A percentile compares a stretch with the other conserved stretches of the same genome.
phyloP scores from a whole-genome alignment of 2,329 filamentous ascomycete genomes.

The Aureobasidium musti region DNA sequence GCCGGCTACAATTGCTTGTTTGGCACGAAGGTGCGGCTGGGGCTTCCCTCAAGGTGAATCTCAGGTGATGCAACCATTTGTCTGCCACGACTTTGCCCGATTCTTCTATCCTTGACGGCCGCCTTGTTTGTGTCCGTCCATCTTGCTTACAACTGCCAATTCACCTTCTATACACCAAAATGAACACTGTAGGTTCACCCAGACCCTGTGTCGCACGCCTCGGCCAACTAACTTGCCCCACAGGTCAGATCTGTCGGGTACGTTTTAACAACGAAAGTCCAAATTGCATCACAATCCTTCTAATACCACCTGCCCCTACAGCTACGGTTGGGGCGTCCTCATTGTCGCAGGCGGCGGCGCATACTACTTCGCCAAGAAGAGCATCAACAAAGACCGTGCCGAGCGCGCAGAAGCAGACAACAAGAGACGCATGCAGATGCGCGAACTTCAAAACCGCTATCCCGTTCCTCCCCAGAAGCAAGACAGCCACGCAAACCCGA shows the following conservation, averaged over 20 bases:
- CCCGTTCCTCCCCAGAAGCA: constrained; percentile 23
- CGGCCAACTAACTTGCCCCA: constrained; percentile 1
- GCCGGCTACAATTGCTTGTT: constrained; percentile 18
- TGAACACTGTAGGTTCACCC: constrained; percentile 37
- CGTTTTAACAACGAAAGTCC: not conserved
- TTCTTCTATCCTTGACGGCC: not conserved
- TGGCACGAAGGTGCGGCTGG: constrained; percentile 11
- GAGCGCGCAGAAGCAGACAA: constrained; percentile 70
- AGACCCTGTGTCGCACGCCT: not conserved
- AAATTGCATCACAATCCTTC: not conserved
- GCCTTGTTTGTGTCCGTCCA: not conserved
- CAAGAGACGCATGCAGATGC: constrained; percentile 51
- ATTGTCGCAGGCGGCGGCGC: constrained; percentile 85
- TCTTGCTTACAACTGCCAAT: not conserved
- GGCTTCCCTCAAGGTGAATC: constrained; percentile 7
- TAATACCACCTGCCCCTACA: constrained; percentile 42
- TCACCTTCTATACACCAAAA: not conserved
- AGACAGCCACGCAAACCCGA: constrained; percentile 58
- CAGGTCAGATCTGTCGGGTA: constrained; percentile 33
- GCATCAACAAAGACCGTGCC: constrained; percentile 87
- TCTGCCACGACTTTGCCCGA: constrained; percentile 24
- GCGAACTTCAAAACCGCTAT: constrained; percentile 28
- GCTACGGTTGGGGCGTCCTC: constrained; percentile 89
- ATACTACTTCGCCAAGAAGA: constrained; percentile 93
- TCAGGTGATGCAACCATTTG: constrained; percentile 25